Evolutionary conservation across 495 filamentous ascomycete genomes (phyloP), one percentile per base, ranked within the genome.

Genomic region (Penicillium paxilli): DNA sequence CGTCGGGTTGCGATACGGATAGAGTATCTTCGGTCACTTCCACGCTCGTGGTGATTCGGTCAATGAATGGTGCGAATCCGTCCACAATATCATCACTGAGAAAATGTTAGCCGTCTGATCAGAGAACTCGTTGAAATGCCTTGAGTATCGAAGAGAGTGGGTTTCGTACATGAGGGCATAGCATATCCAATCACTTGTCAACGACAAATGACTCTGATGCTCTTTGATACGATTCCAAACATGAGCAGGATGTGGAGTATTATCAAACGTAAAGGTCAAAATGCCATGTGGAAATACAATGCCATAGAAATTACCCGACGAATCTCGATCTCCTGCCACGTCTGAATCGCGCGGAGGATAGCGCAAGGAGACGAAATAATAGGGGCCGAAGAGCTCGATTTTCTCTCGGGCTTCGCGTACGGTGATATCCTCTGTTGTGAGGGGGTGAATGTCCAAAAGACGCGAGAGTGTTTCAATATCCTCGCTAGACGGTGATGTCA

Each of bases 141-240:
- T 25, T 42, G 12, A 53, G 16, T 12, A 4, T 49, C 74, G 22
- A 8, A 35, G 11, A 11, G 12, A 49, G 30, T 26, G 11, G 46
- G 22, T 12, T 32, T 70, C 85, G 78, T 77, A 90, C 87, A 97
- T 97, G 61, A 97, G 78, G 16, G 92, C 92, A 64, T 97, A 97
- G 70, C 92, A 97, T 60, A 97, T 91, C 92, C 92, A 97, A 69
- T 97, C 92, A 59, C 89, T 89, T 38, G 88, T 91, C 53, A 96
- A 73, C 9, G 86, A 81, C 52, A 96, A 83, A 62, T 93, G 92
- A 60, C 95, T 92, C 59, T 91, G 87, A 48, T 96, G 77, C 63
- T 87, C 86, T 0, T 87, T 84, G 60, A 97, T 95, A 52, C 92
- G 82, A 73, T 87, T 88, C 49, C 90, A 84, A 33, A 96, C 92